Percentiles rank a stretch among this genome's conserved stretches.
Evolutionary conservation across 345 rosid genomes (phyloP).

Genomic region (Dovyalis caffra): DNA sequence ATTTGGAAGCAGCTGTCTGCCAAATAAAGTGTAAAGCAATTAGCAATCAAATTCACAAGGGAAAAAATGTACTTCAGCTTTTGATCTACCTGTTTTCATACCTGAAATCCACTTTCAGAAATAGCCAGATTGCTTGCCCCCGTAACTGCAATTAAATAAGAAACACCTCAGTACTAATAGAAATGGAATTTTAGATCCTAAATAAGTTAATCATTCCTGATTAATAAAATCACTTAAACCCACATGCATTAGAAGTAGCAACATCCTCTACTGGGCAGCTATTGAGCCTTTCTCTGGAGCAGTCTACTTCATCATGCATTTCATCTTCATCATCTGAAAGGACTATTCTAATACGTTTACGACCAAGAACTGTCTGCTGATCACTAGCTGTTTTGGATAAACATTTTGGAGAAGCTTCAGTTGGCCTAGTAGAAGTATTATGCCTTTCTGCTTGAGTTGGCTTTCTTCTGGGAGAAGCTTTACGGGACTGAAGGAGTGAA

Average conservation of each 20-base stretch:
- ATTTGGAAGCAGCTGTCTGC: conserved; percentile 42
- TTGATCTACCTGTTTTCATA: conserved; percentile 11
- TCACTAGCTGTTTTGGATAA: conserved; percentile 39
- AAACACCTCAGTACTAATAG: conserved; percentile 13
- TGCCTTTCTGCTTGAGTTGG: conserved; percentile 20
- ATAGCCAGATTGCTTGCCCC: conserved; percentile 17
- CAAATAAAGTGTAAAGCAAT: conserved; percentile 10
- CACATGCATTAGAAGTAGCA: conserved; percentile 57
- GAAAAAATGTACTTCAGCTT: conserved; percentile 3
- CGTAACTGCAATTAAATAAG: conserved; percentile 33
- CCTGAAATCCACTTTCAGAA: conserved; percentile 34
- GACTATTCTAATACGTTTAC: conserved; percentile 67
- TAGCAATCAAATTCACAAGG: conserved; percentile 10
- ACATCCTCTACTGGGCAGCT: conserved; percentile 33
- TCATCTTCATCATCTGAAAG: conserved; percentile 91
- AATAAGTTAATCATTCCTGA: conserved; percentile 11
- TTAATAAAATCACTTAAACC: conserved; percentile 9
- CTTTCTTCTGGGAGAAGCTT: conserved; percentile 36
- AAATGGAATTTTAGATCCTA: conserved; percentile 9
- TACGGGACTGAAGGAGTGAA: conserved; percentile 51
- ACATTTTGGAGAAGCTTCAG: conserved; percentile 32
- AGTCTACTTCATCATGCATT: conserved; percentile 36
- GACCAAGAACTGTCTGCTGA: conserved; percentile 51
- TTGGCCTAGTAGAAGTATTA: conserved; percentile 29
- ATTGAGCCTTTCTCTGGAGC: conserved; percentile 28